Evolutionary conservation across 192 early-diverging fungal species (phyloP), one percentile per base, ranked within the genome.

Genomic region (Umbelopsis ramanniana): DNA sequence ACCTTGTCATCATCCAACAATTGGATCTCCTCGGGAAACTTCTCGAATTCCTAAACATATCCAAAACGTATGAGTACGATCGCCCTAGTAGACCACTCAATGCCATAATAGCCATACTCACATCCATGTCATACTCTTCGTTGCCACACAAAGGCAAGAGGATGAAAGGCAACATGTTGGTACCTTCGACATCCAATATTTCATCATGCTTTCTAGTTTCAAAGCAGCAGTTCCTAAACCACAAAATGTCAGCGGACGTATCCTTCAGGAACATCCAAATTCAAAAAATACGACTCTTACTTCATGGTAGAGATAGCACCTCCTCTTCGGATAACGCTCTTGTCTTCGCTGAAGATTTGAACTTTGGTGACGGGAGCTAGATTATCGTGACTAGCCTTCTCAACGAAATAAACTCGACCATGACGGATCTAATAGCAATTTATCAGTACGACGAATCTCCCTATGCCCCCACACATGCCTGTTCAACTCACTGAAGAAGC

Each of bases 11-110:
- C 83, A 46, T 89, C 91, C 45, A 97, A 74, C 3, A 97, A 78
- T 76, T 97, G 95, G 38, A 96, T 89, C 74, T 98, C 96, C 67
- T 95, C 95, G 0, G 95, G 96, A 86, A 99, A 91, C 5, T 83
- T 84, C 37, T 97, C 96, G 89, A 95, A 94, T 46, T 97, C 95
- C 87, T 90, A 68, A 0, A 68, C 22, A 33, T 15, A 22, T 12
- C 21, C 48, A 43, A 66, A 35, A 14, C 15, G 24, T 35, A 37
- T 33, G 11, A 45, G 24, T 11, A n/a, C 23, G 19, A 37, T 35
- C 15, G 23, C 26, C 21, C 17, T 7, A 2, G 29, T 29, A 29
- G 7, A 29, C 17, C 3, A 37, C 29, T 4, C 14, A 35, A 14
- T 17, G 33, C 26, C 10, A 3, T 12, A 43, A 43, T 7, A 11